Percentiles rank a stretch among this genome's conserved stretches.
phyloP scores from a whole-genome alignment of 2,329 filamentous ascomycete genomes.

The Colletotrichum tamarilloi region DNA sequence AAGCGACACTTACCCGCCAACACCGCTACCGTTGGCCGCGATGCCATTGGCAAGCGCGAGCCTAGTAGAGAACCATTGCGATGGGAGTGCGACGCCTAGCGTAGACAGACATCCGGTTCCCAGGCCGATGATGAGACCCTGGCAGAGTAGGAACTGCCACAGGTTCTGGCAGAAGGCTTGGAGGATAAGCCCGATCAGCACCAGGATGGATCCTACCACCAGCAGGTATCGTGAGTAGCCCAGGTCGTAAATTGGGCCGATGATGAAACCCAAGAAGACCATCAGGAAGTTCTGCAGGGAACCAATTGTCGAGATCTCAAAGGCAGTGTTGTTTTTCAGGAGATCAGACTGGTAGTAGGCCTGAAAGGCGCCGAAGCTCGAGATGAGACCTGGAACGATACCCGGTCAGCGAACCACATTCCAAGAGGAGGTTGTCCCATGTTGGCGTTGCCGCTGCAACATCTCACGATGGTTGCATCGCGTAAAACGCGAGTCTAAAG shows the following conservation, averaged over 20 bases:
- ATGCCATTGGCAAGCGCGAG: constrained; percentile 47
- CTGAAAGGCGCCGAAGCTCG: constrained; percentile 64
- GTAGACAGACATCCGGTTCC: constrained; percentile 55
- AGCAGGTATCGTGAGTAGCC: constrained; percentile 57
- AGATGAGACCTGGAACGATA: constrained; percentile 45
- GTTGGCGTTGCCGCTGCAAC: background rate
- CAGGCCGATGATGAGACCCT: constrained; percentile 57
- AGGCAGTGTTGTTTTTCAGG: constrained; percentile 8
- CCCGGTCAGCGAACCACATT: background rate
- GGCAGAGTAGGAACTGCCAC: constrained; percentile 48
- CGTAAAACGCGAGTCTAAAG: background rate
- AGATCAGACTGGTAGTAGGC: constrained; percentile 58
- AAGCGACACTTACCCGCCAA: constrained; percentile 39
- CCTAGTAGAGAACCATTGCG: constrained; percentile 45
- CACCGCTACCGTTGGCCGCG: constrained; percentile 43
- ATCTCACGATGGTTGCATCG: constrained; percentile 4
- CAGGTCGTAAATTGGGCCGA: constrained; percentile 59
- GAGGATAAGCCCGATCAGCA: constrained; percentile 55
- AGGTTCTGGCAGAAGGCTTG: constrained; percentile 25
- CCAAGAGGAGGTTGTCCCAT: background rate
- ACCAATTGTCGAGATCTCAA: constrained; percentile 56
- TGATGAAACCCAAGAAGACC: constrained; percentile 52
- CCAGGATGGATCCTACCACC: constrained; percentile 51
- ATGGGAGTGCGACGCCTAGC: constrained; percentile 47
- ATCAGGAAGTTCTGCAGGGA: constrained; percentile 59